Base-by-base conservation (phyloP, 306 rosid species). In the Aeschynomene evenia region DNA sequence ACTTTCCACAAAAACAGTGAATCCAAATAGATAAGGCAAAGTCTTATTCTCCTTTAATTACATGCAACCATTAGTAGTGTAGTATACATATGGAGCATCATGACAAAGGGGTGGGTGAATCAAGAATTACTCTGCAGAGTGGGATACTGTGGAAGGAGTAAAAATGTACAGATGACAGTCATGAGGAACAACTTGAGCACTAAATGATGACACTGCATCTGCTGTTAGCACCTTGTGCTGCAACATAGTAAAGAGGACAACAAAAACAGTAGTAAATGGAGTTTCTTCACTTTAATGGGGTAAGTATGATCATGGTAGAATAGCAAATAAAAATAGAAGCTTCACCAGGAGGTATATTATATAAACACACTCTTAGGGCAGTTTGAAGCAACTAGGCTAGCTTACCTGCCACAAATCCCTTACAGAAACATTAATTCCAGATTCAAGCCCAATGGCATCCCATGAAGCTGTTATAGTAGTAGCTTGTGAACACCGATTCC, bases 371-470 rank as follows among this genome's bases (percentile, higher is more conserved):
- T 15, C 20, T 29, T 54, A 6, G 23, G 24, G 75, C 31, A 29
- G 57, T 77, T 60, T 37, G 33, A 59, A 18, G 26, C 29, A 62
- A 37, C 40, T 63, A 42, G 72, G 62, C 15, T 37, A 68, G 76
- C 75, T 77, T 60, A 94, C 98, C 97, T 84, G 86, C 99, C 99
- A 94, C 83, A 94, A 70, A 75, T 94, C 95, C 78, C 92, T 88
- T 20, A 94, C 69, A 13, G 96, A 80, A 75, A 91, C 92, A 31
- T 19, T 70, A 57, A 80, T 26, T 58, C 85, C 53, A 22, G 95
- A 85, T 71, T 84, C 74, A 34, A 94, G 87, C 72, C 99, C 97
- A 45, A 94, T 77, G 50, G 69, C 43, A 7, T 75, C 70, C 99
- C 99, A 94, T 51, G 77, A 63, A 18, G 86, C 88, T 40, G 89